These are phyloP conservation scores for Alternaria burnsii DNA, from an alignment of 2,329 filamentous ascomycete genomes.

Conservation along the genomic window DNA sequence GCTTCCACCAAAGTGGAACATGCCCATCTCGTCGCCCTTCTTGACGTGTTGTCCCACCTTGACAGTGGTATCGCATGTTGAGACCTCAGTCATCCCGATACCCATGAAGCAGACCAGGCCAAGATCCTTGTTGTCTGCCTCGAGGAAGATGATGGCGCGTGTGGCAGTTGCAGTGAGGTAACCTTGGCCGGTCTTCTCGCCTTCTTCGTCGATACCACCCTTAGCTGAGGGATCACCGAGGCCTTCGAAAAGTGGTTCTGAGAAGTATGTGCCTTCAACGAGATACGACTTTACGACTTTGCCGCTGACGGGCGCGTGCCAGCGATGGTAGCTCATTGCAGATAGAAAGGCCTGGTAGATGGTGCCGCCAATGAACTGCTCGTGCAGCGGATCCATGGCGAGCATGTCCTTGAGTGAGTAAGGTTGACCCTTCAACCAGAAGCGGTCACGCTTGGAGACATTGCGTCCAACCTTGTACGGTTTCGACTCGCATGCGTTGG, in stretches of 20 bases:
- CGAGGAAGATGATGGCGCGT: conserved; percentile 73
- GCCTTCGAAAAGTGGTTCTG: conserved; percentile 65
- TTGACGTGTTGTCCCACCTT: conserved; percentile 69
- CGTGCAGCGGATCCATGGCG: conserved; percentile 61
- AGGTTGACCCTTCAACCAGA: conserved; percentile 75
- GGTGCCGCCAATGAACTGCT: conserved; percentile 68
- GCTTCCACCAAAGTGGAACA: conserved; percentile 83
- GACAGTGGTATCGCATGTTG: conserved; percentile 75
- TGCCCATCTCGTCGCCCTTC: conserved; percentile 77
- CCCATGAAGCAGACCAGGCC: conserved; percentile 74
- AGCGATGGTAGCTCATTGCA: conserved; percentile 74
- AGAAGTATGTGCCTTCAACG: conserved; percentile 73
- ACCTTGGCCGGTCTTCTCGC: conserved; percentile 65
- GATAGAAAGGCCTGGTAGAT: conserved; percentile 76
- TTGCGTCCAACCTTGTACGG: conserved; percentile 62
- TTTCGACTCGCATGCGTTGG: conserved; percentile 71
- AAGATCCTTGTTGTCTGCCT: conserved; percentile 72
- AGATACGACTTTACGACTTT: conserved; percentile 66
- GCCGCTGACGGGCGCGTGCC: conserved; percentile 74
- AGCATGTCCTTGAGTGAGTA: conserved; percentile 74
- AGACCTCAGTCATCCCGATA: conserved; percentile 81
- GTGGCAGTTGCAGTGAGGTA: conserved; percentile 75
- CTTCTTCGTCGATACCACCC: conserved; percentile 44
- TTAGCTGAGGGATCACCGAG: conserved; percentile 53
- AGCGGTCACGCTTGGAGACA: conserved; percentile 66